These are phyloP conservation scores for Ophiostoma australiae DNA, from an alignment of 2,329 filamentous ascomycete species.

Conservation along the genomic window DNA sequence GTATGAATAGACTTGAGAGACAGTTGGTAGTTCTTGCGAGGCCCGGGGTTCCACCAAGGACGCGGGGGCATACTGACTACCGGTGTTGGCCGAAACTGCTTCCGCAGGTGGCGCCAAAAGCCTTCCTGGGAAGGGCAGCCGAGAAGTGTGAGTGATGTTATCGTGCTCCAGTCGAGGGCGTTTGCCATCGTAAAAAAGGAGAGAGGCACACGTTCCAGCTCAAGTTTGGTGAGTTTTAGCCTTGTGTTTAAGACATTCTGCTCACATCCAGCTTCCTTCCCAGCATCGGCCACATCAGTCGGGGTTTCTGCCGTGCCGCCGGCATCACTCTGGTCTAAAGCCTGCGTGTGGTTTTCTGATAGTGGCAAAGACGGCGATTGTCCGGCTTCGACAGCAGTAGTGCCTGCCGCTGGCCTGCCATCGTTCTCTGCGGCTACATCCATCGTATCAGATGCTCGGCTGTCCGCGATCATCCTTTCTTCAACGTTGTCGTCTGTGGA, in stretches of 20 bases:
- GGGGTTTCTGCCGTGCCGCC: background rate
- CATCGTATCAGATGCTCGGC: background rate
- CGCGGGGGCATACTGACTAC: conserved; percentile 29
- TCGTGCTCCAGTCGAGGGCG: conserved; percentile 67
- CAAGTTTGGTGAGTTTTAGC: conserved; percentile 64
- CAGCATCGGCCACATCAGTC: background rate
- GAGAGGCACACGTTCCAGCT: conserved; percentile 70
- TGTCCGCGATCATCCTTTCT: background rate
- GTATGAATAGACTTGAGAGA: conserved; percentile 70
- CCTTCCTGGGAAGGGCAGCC: conserved; percentile 67
- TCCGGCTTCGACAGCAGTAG: background rate
- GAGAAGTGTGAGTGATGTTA: conserved; percentile 69
- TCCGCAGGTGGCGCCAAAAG: conserved; percentile 67
- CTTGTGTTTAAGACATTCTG: conserved; percentile 45
- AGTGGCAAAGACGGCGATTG: background rate
- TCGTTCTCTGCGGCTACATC: background rate
- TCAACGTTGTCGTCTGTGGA: background rate
- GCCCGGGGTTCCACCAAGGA: conserved; percentile 29
- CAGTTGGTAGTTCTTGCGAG: conserved; percentile 52
- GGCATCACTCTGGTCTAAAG: background rate
- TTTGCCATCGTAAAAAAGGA: conserved; percentile 65
- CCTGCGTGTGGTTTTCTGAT: background rate
- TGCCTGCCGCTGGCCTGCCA: background rate
- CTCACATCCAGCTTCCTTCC: background rate
- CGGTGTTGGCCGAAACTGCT: conserved; percentile 51